Conservation (phyloP, 2,329 filamentous ascomycete genomes). For the Chaetomium olivaceum region DNA sequence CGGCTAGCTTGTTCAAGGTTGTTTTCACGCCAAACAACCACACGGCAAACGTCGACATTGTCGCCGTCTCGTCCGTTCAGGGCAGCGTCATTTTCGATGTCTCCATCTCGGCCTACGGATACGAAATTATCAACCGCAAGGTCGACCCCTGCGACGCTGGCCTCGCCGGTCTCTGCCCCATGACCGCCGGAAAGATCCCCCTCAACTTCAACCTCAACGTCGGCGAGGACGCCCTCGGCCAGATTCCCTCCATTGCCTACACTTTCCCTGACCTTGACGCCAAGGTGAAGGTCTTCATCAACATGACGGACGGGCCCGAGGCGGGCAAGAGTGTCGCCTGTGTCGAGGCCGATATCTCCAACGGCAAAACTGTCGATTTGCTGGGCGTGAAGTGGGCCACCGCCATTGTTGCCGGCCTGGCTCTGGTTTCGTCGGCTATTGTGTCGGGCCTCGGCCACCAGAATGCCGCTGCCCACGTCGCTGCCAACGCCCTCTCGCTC, state of each 20-base stretch:
- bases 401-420: conserved; percentile 82
- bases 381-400: conserved; percentile 86
- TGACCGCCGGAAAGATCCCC: conserved; percentile 80
- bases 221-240: conserved; percentile 54
- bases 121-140: conserved; percentile 64
- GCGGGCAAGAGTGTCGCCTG: conserved; percentile 69
- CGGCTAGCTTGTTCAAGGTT: conserved; percentile 86
- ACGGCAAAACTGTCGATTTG: conserved; percentile 89
- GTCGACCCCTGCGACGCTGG: conserved; percentile 74
- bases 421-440: conserved; percentile 80
- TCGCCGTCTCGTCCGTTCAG: conserved; percentile 78
- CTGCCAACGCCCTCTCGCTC: conserved; percentile 88
- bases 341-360: conserved; percentile 83
- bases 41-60: conserved; percentile 71
- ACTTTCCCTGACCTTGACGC: conserved; percentile 89
- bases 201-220: conserved; percentile 71
- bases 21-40: conserved; percentile 74
- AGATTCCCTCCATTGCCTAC: conserved; percentile 83
- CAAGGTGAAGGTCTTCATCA: conserved; percentile 79
- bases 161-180: conserved; percentile 80
- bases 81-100: conserved; percentile 80
- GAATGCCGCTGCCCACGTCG: conserved; percentile 92
- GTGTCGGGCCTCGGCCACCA: conserved; percentile 89
- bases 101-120: conserved; percentile 79
- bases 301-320: conserved; percentile 57